phyloP scores from a whole-genome alignment of 352 stramenopile genomes.

The Phytophthora podocarpi region DNA sequence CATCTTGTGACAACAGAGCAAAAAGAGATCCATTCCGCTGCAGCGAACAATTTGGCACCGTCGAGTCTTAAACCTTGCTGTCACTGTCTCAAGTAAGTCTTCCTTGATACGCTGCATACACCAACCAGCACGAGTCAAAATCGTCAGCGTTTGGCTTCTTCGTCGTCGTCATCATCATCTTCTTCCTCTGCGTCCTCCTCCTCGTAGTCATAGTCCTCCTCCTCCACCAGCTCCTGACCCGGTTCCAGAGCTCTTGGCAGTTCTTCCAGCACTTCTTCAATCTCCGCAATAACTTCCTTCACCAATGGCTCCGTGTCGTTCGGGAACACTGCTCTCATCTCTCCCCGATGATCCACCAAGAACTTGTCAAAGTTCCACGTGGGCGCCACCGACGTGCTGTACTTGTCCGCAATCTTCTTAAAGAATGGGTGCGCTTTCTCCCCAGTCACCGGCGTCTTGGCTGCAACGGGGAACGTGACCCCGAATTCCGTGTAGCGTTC shows the following conservation, averaged over 20 bases:
- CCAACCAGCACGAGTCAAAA: no score
- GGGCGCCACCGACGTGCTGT: constrained; percentile 67
- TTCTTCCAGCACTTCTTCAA: constrained; percentile 66
- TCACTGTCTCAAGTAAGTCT: no score
- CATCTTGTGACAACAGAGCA: no score
- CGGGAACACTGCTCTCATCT: constrained; percentile 72
- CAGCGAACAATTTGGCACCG: no score
- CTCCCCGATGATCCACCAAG: constrained; percentile 61
- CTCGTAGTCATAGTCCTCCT: constrained; percentile 29
- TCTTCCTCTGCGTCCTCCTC: constrained; percentile 11
- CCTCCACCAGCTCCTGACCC: constrained; percentile 18
- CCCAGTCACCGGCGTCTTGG: constrained; percentile 51
- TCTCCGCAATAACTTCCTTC: constrained; percentile 61
- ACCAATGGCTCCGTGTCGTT: constrained; percentile 74
- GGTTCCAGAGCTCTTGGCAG: constrained; percentile 27
- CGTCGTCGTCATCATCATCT: constrained; percentile 17
- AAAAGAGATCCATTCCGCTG: no score
- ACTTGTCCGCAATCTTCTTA: constrained; percentile 59
- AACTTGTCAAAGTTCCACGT: constrained; percentile 90
- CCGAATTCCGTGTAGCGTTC: constrained; percentile 50
- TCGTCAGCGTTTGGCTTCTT: no score
- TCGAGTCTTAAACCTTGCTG: no score
- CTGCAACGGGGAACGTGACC: constrained; percentile 61
- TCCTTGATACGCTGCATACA: no score
- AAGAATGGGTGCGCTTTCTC: constrained; percentile 70